Evolutionary conservation across 129 eudicot species (phyloP).

Genomic region (Helianthus tuberosus): DNA sequence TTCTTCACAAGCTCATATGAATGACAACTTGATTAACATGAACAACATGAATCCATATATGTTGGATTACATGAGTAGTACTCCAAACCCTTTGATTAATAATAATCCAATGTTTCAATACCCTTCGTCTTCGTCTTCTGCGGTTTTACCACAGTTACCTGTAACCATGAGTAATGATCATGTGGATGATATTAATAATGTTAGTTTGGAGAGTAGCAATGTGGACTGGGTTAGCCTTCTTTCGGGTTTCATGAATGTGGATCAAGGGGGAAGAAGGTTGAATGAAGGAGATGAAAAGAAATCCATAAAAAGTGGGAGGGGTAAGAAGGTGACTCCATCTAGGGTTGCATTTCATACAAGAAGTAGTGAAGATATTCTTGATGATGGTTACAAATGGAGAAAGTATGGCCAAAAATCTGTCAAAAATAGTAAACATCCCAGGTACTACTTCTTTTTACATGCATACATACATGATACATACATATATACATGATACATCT

Average conservation of each 20-base stretch:
- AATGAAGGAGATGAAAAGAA: conserved; percentile 32
- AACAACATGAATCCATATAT: conserved; percentile 29
- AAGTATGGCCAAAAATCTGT: conserved; percentile 97
- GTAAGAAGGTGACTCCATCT: conserved; percentile 73
- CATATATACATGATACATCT: background rate
- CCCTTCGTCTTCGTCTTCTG: conserved; percentile 30
- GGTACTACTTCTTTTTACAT: conserved; percentile 47
- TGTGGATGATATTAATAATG: conserved; percentile 29
- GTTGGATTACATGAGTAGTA: conserved; percentile 25
- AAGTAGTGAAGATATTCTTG: conserved; percentile 87
- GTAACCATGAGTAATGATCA: background rate
- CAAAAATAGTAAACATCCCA: conserved; percentile 79
- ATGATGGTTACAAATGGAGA: conserved; percentile 97
- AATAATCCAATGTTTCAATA: conserved; percentile 33
- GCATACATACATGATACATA: background rate
- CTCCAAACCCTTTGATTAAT: conserved; percentile 23
- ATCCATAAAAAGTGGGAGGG: conserved; percentile 43
- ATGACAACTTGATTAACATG: conserved; percentile 31
- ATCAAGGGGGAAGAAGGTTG: conserved; percentile 22
- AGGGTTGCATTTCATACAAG: conserved; percentile 96
- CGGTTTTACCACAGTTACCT: conserved; percentile 31
- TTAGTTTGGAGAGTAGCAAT: conserved; percentile 40
- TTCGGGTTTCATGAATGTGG: conserved; percentile 30
- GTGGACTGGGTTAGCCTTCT: conserved; percentile 69
- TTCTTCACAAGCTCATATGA: conserved; percentile 32